phyloP scores from a whole-genome alignment of 108 stramenopile species.

The Parietichytrium sp. region DNA sequence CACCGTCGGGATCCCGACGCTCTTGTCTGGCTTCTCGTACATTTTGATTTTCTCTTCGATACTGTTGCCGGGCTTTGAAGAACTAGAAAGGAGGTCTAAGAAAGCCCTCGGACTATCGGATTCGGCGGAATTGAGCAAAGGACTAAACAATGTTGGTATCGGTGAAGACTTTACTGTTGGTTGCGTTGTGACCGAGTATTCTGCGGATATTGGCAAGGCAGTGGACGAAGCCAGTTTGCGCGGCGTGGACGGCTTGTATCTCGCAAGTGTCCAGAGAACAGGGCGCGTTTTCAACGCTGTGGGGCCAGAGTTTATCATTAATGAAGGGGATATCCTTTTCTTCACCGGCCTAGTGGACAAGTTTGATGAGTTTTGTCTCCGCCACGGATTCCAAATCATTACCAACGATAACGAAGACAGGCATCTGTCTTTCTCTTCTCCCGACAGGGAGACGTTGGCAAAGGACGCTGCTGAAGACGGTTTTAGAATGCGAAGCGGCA shows the following conservation, averaged over 20 bases:
- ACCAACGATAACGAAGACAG: constrained; percentile 65
- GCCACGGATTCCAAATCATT: constrained; percentile 75
- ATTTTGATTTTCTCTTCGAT: constrained; percentile 67
- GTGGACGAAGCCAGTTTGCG: constrained; percentile 6
- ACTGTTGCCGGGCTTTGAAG: constrained; percentile 66
- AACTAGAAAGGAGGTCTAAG: constrained; percentile 35
- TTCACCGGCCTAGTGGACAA: constrained; percentile 78
- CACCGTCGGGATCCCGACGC: constrained; percentile 73
- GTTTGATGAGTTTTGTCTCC: constrained; percentile 77
- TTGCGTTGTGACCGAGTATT: constrained; percentile 10
- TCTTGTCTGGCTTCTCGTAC: constrained; percentile 69
- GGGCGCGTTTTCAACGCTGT: constrained; percentile 78
- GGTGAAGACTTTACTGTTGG: constrained; percentile 22
- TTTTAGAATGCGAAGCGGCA: background rate
- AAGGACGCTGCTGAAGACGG: too few relatives aligned
- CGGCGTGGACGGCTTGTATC: constrained; percentile 65
- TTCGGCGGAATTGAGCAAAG: background rate
- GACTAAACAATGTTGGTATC: background rate
- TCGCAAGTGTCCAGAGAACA: constrained; percentile 76
- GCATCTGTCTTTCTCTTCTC: background rate
- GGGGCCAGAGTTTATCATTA: constrained; percentile 77
- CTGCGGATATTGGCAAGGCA: background rate
- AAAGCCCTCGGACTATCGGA: background rate
- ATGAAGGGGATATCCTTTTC: constrained; percentile 76
- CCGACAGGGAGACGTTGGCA: too few relatives aligned